Base-by-base conservation (phyloP, 768 basidiomycete species). In the Cystobasidiopsis lactophilus region DNA sequence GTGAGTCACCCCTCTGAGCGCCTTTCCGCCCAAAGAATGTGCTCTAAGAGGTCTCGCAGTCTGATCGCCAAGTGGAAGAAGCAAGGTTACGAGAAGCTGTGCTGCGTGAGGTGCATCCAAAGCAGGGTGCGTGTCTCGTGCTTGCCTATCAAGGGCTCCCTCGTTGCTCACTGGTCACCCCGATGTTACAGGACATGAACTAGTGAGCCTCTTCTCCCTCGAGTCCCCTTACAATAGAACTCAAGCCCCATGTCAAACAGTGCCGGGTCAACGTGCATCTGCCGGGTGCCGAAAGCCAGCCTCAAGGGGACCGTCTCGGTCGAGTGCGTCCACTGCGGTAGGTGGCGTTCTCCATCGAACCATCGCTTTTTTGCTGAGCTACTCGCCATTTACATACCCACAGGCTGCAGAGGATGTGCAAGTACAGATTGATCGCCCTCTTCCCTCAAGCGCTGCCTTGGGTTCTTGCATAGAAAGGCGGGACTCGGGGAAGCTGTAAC, bases 21-120 rank as follows among this genome's bases (percentile, higher is more conserved):
- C 16, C 21, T 7, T 39, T 16, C 5, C 24, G 9, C 13, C 21
- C 13, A 4, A 14, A 38, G 45, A 21, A 33, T 26, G 26, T 13
- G 26, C 19, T 35, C 26, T n/a, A 1, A 16, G 26, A 37, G 13
- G 31, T 26, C 27, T 16, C 5, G 18, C 58, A 96, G 89, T 64
- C 69, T 96, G 64, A 82, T 98, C 64, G 93, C 93, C 35, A 98
- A 98, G 67, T 98, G 93, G 93, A 96, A 95, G 73, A 98, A 96
- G 69, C 72, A 79, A 13, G 93, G 93, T 4, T 98, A 96, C 66
- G 93, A 96, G 69, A 98, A 96, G 66, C 72, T 98, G 5, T 98
- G 93, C 66, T 98, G 93, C 64, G 69, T 96, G 49, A 73, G 93
- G 41, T 98, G 93, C 67, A 95, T 98, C 52, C 91, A 95, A 68